phyloP scores from a whole-genome alignment of 176 grass and related monocot genomes.

The Dendrocalamus sinicus region DNA sequence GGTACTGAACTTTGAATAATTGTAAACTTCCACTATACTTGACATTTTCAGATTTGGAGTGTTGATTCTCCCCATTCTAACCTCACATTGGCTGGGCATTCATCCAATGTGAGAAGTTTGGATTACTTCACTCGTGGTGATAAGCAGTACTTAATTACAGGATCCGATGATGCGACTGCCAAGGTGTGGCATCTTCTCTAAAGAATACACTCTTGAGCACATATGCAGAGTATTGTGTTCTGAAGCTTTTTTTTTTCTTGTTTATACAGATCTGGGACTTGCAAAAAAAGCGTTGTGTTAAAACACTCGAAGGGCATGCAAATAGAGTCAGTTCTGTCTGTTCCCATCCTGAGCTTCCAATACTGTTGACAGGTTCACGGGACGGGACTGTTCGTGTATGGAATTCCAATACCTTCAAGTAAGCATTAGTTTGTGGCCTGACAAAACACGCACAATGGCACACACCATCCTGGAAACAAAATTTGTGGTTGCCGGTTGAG shows the following conservation, averaged over 20 bases:
- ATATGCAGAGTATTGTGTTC: neutral
- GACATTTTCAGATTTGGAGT: constrained; percentile 55
- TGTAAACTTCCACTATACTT: neutral
- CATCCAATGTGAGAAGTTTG: constrained; percentile 42
- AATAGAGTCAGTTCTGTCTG: constrained; percentile 64
- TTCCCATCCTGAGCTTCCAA: constrained; percentile 62
- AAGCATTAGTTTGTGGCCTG: neutral
- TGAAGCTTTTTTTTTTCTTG: constrained; percentile 13
- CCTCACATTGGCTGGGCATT: constrained; percentile 53
- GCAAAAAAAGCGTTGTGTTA: constrained; percentile 43
- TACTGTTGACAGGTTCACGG: constrained; percentile 61
- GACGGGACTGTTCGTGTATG: constrained; percentile 64
- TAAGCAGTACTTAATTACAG: constrained; percentile 67
- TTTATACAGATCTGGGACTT: constrained; percentile 58
- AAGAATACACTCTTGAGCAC: neutral
- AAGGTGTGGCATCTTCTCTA: constrained; percentile 36
- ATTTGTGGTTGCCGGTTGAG: neutral
- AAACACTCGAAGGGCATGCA: constrained; percentile 56
- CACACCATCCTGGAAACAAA: neutral
- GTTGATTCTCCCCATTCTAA: constrained; percentile 51
- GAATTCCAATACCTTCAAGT: constrained; percentile 54
- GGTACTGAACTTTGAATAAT: neutral
- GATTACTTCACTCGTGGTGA: constrained; percentile 58
- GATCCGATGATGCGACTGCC: constrained; percentile 55
- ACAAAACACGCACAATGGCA: no score